Conservation (phyloP, 1,284 basidiomycete species). For the Pseudozyma sp. region DNA sequence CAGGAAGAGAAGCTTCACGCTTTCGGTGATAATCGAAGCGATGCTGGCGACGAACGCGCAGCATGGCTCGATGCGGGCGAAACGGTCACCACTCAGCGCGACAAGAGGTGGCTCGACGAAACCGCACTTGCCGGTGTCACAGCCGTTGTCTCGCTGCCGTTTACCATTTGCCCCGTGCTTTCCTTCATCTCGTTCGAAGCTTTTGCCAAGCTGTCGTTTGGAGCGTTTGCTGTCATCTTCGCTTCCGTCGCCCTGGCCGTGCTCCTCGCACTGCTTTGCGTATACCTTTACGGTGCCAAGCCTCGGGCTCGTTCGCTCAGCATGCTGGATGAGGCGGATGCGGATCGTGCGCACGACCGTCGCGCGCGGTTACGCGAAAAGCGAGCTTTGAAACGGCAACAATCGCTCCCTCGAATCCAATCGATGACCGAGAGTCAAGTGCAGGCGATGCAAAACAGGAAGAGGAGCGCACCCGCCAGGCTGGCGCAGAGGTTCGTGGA, state of each 20-base stretch:
- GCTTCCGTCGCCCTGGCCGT: constrained; percentile 26
- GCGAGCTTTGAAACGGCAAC: constrained; percentile 17
- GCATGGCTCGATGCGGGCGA: constrained; percentile 32
- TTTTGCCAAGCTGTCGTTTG: constrained; percentile 20
- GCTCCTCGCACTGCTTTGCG: constrained; percentile 15
- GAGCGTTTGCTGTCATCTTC: constrained; percentile 35
- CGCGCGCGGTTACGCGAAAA: constrained; percentile 15
- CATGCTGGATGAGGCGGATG: constrained; percentile 27
- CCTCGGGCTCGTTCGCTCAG: constrained; percentile 17
- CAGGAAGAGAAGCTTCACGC: not conserved
- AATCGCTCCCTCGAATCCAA: constrained; percentile 16
- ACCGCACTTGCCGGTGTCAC: constrained; percentile 31
- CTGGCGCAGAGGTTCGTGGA: constrained; percentile 12
- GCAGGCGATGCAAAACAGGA: not conserved
- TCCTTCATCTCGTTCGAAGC: constrained; percentile 20
- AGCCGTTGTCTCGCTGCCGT: constrained; percentile 16
- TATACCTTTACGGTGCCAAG: constrained; percentile 39
- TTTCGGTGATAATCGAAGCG: not conserved
- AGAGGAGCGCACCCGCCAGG: constrained; percentile 3
- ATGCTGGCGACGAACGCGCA: constrained; percentile 3
- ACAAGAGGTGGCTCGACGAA: constrained; percentile 45
- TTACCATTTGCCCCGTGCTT: constrained; percentile 23
- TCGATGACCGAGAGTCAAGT: not conserved
- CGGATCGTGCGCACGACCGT: constrained; percentile 17
- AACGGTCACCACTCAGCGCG: constrained; percentile 14